Conservation (phyloP, 495 filamentous ascomycete species). For the Penicillium malachiteum region DNA sequence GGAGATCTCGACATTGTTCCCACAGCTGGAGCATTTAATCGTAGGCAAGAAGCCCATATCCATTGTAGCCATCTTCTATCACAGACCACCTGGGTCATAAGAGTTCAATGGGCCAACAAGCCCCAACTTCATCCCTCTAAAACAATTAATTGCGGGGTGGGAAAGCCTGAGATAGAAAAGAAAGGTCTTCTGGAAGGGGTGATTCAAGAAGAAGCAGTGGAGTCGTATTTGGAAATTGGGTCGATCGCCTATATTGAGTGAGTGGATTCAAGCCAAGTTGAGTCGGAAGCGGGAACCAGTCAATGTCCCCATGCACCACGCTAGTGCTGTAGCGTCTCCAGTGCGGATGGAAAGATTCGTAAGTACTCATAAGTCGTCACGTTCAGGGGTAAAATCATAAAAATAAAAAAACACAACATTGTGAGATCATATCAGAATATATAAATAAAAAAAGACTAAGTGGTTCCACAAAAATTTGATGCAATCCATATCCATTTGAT, state of each 20-base stretch:
- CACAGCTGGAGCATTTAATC: constrained; percentile 95
- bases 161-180: not conserved
- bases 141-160: not conserved
- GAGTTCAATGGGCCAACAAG: constrained; percentile 11
- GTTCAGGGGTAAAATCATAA: constrained; percentile 15
- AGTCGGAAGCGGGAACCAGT: constrained; percentile 3
- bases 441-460: not conserved
- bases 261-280: not conserved
- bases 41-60: constrained; percentile 71
- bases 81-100: constrained; percentile 11
- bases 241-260: constrained; percentile 7
- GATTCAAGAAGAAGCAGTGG: not conserved
- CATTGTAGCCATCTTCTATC: constrained; percentile 22
- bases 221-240: not conserved
- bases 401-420: not conserved
- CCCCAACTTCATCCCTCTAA: constrained; percentile 10
- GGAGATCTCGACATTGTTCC: constrained; percentile 80
- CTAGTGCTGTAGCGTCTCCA: constrained; percentile 26
- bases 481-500: no score
- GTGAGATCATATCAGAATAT: not conserved
- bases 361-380: constrained; percentile 19
- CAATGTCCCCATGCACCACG: constrained; percentile 9
- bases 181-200: not conserved
- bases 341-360: constrained; percentile 11
- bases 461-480: not conserved